Percentiles rank a stretch among this genome's conserved stretches.
Evolutionary conservation across 257 asterid genomes (phyloP).

Genomic region (Solanum lycopersicoides): DNA sequence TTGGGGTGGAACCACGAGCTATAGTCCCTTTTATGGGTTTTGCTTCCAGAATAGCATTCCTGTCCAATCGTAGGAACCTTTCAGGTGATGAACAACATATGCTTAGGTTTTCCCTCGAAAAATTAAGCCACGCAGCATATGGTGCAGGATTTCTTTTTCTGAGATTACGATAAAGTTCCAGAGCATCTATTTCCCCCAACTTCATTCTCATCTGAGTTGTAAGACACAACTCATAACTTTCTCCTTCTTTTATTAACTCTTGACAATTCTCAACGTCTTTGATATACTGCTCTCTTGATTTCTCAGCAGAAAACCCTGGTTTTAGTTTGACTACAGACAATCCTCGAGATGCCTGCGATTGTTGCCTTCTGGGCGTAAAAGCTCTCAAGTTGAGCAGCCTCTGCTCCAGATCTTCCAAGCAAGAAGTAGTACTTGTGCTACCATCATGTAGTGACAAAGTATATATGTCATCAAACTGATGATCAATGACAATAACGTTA

Average conservation of each 20-base stretch:
- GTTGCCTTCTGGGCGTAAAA: background rate
- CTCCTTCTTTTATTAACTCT: conserved; percentile 67
- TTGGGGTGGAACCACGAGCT: conserved; percentile 71
- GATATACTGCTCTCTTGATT: conserved; percentile 70
- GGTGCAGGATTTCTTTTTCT: conserved; percentile 91
- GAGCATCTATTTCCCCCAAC: conserved; percentile 40
- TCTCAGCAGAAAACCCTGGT: conserved; percentile 51
- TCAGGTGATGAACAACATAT: conserved; percentile 97
- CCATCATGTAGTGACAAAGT: conserved; percentile 44
- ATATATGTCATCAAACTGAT: conserved; percentile 56
- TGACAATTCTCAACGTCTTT: conserved; percentile 65
- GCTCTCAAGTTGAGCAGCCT: conserved; percentile 46
- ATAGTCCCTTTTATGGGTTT: conserved; percentile 94
- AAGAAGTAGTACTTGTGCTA: conserved; percentile 19
- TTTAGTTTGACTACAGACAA: conserved; percentile 1
- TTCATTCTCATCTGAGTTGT: conserved; percentile 70
- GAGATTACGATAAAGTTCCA: conserved; percentile 62
- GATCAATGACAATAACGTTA: conserved; percentile 78
- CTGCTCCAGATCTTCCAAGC: conserved; percentile 59
- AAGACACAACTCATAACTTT: conserved; percentile 90
- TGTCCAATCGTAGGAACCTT: conserved; percentile 77
- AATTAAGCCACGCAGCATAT: conserved; percentile 93
- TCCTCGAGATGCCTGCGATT: conserved; percentile 7
- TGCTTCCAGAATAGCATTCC: conserved; percentile 77
- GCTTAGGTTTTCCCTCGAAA: conserved; percentile 48